Percentiles rank a stretch among this genome's conserved stretches.
phyloP scores from a whole-genome alignment of 2,329 filamentous ascomycete genomes.

The Aureobasidium leucospermi region DNA sequence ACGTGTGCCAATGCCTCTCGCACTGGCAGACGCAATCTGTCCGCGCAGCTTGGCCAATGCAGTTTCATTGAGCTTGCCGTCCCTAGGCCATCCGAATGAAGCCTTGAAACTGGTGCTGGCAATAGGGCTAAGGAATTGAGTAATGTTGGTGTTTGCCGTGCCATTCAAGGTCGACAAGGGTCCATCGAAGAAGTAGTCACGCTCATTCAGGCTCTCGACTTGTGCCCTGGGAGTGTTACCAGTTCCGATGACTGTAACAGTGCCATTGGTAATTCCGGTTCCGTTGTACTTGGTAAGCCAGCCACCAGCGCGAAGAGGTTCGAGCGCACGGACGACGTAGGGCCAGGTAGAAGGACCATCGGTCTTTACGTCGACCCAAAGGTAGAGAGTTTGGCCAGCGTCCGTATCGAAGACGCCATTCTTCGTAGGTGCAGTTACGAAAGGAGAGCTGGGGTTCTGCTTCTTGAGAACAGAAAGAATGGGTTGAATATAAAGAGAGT shows the following conservation, averaged over 20 bases:
- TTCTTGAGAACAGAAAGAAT: constrained; percentile 49
- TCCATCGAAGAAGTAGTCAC: constrained; percentile 56
- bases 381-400: constrained; percentile 53
- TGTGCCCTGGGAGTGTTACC: constrained; percentile 47
- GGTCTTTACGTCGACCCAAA: constrained; percentile 55
- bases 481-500: constrained; percentile 53
- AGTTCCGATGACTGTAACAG: constrained; percentile 57
- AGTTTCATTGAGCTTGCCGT: constrained; percentile 34
- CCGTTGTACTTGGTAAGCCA: constrained; percentile 49
- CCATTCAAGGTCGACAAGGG: constrained; percentile 41
- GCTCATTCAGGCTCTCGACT: constrained; percentile 37
- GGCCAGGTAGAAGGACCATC: constrained; percentile 49
- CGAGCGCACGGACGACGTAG: constrained; percentile 47
- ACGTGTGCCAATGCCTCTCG: constrained; percentile 50
- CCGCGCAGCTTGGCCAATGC: constrained; percentile 44
- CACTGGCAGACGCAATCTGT: constrained; percentile 48
- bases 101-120: constrained; percentile 45
- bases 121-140: constrained; percentile 43
- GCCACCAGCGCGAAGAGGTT: constrained; percentile 47
- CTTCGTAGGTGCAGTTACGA: constrained; percentile 40
- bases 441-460: constrained; percentile 49
- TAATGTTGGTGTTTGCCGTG: constrained; percentile 37
- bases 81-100: constrained; percentile 33
- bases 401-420: constrained; percentile 56
- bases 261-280: constrained; percentile 36